phyloP scores from a whole-genome alignment of 495 filamentous ascomycete species.

The Talaromyces thailandensis region DNA sequence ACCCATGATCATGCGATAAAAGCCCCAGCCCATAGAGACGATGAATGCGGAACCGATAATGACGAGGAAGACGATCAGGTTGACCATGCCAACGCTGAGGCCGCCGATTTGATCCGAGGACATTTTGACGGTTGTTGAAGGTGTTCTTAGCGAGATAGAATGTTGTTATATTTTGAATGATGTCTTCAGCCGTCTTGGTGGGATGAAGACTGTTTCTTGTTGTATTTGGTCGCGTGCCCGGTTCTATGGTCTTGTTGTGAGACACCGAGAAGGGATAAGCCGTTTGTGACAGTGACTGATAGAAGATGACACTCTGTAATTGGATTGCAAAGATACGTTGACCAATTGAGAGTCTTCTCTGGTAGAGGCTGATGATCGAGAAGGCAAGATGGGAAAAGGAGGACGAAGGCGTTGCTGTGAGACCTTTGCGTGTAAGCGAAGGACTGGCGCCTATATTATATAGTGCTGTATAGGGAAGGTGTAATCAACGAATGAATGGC shows the following conservation, averaged over 20 bases:
- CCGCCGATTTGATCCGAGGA: neutral
- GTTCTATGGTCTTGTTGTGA: neutral
- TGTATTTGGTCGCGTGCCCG: neutral
- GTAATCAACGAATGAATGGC: neutral
- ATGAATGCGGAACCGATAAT: slow-evolving; percentile 1
- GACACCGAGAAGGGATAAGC: neutral
- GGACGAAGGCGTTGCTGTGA: neutral
- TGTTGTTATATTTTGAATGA: neutral
- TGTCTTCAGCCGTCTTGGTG: neutral
- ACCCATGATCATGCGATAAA: neutral
- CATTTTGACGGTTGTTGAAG: neutral
- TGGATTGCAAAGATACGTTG: neutral
- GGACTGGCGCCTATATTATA: neutral
- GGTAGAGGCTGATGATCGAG: neutral
- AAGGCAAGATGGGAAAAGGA: neutral
- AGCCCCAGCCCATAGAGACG: neutral
- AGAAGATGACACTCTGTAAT: neutral
- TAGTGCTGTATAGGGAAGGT: neutral
- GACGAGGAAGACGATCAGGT: slow-evolving; percentile 5
- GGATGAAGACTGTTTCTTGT: neutral
- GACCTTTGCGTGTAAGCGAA: neutral
- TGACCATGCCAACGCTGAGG: slow-evolving; percentile 3
- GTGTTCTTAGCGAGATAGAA: neutral
- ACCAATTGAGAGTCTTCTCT: neutral
- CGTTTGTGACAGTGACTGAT: neutral